Percentiles rank a stretch among this genome's conserved stretches.
These are phyloP conservation scores for Neonectria sp. DNA, from an alignment of 2,329 filamentous ascomycete species.

Conservation along the genomic window DNA sequence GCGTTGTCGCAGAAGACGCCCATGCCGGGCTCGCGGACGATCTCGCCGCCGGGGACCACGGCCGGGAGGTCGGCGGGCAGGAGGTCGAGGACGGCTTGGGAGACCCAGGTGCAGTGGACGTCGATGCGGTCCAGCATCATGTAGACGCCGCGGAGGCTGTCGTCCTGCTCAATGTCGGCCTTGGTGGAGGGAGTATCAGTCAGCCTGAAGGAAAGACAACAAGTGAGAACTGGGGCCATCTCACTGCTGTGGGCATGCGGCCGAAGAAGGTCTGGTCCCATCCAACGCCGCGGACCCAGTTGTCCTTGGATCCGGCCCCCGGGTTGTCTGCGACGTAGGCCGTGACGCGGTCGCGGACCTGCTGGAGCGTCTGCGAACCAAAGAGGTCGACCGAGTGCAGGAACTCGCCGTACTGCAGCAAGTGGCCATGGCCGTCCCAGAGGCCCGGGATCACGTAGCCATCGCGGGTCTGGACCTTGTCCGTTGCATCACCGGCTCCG, in stretches of 20 bases:
- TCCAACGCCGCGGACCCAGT: slow-evolving; percentile 78
- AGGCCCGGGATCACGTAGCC: slow-evolving; percentile 77
- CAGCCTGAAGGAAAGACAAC: not conserved
- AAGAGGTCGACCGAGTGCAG: slow-evolving; percentile 77
- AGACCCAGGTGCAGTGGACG: slow-evolving; percentile 80
- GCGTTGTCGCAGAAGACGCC: slow-evolving; percentile 84
- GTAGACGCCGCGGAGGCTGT: slow-evolving; percentile 68
- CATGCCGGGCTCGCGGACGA: slow-evolving; percentile 71
- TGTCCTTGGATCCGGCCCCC: slow-evolving; percentile 64
- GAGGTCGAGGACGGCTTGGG: slow-evolving; percentile 72
- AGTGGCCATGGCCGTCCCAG: slow-evolving; percentile 80
- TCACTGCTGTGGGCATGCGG: slow-evolving; percentile 75
- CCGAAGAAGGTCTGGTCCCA: slow-evolving; percentile 80
- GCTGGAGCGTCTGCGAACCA: slow-evolving; percentile 67
- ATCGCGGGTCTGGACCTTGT: slow-evolving; percentile 38
- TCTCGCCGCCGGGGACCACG: slow-evolving; percentile 74
- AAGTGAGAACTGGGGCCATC: slow-evolving; percentile 35
- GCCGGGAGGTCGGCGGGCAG: slow-evolving; percentile 68
- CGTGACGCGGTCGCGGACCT: slow-evolving; percentile 67
- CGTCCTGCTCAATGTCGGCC: slow-evolving; percentile 69
- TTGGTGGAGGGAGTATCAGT: slow-evolving; percentile 38
- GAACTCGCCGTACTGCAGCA: slow-evolving; percentile 77
- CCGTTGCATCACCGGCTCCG: slow-evolving; percentile 48
- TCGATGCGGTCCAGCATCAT: slow-evolving; percentile 81
- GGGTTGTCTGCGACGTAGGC: slow-evolving; percentile 66